Evolutionary conservation across 2,329 filamentous ascomycete genomes (phyloP).

Genomic region (Arthrobotrys pseudoclavata): DNA sequence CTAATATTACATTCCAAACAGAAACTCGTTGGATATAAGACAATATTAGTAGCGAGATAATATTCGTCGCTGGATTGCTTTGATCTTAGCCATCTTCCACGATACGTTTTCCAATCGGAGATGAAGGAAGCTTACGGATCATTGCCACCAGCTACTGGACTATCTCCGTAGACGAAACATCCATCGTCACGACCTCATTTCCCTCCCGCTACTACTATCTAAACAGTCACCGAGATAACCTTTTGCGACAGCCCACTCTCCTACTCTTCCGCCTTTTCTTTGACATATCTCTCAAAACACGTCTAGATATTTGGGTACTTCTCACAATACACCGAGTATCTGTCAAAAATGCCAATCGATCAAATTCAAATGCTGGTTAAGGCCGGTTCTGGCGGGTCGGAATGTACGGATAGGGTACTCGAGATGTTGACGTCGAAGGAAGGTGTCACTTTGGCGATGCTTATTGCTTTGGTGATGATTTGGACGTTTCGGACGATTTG

Average conservation of each 20-base stretch:
- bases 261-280: neutral
- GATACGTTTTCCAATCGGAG: slow-evolving; percentile 27
- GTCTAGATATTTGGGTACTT: neutral
- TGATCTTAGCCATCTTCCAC: slow-evolving; percentile 1
- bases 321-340: neutral
- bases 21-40: neutral
- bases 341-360: slow-evolving; percentile 49
- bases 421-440: slow-evolving; percentile 41
- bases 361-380: slow-evolving; percentile 34
- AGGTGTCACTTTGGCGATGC: slow-evolving; percentile 43
- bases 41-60: neutral
- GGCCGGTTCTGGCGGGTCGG: slow-evolving; percentile 19
- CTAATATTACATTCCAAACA: neutral
- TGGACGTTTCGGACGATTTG: slow-evolving; percentile 52
- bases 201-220: neutral
- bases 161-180: slow-evolving; percentile 34
- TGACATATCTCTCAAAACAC: neutral
- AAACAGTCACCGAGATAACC: neutral
- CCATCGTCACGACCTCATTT: neutral
- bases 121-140: slow-evolving; percentile 49
- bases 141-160: slow-evolving; percentile 31
- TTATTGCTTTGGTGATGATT: slow-evolving; percentile 35
- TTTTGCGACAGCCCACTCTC: neutral
- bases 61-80: slow-evolving; percentile 1
- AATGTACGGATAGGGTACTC: slow-evolving; percentile 34